These are phyloP conservation scores for Hibiscus mutabilis DNA, from an alignment of 345 rosid species.

Conservation along the genomic window DNA sequence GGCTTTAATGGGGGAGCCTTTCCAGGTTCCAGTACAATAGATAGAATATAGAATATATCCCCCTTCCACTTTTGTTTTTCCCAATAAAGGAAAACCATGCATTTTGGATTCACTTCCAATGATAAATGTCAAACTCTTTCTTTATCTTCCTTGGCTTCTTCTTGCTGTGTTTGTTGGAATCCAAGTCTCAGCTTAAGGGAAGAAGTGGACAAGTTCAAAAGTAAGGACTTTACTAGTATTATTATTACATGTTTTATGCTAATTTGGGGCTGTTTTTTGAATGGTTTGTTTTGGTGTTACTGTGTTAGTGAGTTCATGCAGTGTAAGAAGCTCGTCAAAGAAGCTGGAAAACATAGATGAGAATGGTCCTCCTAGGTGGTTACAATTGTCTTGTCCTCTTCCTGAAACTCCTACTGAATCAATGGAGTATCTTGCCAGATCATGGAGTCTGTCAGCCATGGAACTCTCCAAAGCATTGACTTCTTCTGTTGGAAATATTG, in stretches of 20 bases:
- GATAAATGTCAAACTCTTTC: constrained; percentile 25
- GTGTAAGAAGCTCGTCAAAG: constrained; percentile 21
- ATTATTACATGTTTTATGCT: not conserved
- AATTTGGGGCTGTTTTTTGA: not conserved
- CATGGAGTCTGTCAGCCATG: constrained; percentile 89
- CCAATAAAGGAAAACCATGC: constrained; percentile 15
- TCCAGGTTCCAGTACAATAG: not conserved
- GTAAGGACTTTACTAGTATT: constrained; percentile 11
- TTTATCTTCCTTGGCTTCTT: constrained; percentile 16
- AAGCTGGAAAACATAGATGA: constrained; percentile 82
- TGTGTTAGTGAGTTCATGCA: constrained; percentile 40
- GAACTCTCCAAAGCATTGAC: constrained; percentile 70
- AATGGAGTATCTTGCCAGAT: constrained; percentile 94
- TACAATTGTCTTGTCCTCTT: constrained; percentile 24
- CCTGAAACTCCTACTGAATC: constrained; percentile 92
- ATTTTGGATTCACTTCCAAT: constrained; percentile 3
- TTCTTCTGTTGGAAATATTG: constrained; percentile 30
- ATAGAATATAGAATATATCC: not conserved
- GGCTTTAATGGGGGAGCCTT: constrained; percentile 16
- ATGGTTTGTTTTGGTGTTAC: not conserved
- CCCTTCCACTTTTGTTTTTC: not conserved
- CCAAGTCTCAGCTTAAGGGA: constrained; percentile 11
- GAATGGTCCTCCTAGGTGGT: constrained; percentile 44
- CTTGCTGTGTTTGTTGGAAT: constrained; percentile 13
- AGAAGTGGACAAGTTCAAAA: constrained; percentile 3